Conservation (phyloP, 2,329 filamentous ascomycete genomes). For the Fusarium pilosicola region DNA sequence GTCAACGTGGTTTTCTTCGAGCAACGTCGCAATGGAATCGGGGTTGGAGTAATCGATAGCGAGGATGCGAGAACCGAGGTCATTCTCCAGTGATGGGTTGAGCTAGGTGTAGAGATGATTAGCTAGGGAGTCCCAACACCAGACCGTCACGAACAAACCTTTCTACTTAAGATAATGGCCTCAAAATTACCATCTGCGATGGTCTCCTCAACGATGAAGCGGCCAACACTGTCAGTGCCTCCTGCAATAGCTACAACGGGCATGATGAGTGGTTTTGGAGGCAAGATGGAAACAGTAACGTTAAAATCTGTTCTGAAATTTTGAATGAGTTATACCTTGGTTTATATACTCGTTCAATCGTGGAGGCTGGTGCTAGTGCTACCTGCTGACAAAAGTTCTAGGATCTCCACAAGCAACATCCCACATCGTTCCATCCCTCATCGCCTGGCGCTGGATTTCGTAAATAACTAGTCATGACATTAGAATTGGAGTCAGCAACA, state of each 20-base stretch:
- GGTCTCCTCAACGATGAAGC: background rate
- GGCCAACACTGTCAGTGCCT: background rate
- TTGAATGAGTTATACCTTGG: background rate
- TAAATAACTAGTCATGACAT: too few relatives aligned
- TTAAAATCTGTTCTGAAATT: rapidly evolving
- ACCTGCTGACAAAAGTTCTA: background rate
- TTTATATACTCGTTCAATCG: background rate
- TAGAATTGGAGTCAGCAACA: background rate
- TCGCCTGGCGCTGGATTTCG: background rate
- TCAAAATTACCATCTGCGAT: background rate
- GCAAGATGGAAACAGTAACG: background rate
- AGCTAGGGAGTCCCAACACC: rapidly evolving
- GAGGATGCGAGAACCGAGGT: background rate
- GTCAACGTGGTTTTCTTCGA: background rate
- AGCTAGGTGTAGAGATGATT: background rate
- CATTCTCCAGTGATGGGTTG: background rate
- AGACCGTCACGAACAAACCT: background rate
- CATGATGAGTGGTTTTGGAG: background rate
- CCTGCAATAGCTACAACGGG: background rate
- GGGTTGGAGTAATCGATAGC: background rate
- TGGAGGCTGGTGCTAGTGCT: background rate
- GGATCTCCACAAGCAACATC: background rate
- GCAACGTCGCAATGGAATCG: background rate
- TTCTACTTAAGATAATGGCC: background rate
- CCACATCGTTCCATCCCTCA: background rate